Evolutionary conservation across 805 yeast species (phyloP).

Genomic region (Teunomyces cretensis): DNA sequence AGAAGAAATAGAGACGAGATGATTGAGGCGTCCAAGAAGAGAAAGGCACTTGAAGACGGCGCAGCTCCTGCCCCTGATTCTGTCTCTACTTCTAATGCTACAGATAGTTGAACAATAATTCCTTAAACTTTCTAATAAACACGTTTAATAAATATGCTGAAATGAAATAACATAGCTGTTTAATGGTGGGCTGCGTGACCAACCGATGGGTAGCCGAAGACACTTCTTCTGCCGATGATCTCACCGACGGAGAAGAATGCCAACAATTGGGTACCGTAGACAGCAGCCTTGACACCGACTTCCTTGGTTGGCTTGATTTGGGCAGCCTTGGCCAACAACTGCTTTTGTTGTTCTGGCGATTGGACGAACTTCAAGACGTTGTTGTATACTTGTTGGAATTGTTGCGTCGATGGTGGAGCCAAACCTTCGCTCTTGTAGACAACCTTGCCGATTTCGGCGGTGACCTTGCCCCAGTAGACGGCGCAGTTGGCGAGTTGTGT

Average conservation of each 20-base stretch:
- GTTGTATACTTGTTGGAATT: slow-evolving; percentile 74
- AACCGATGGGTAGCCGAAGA: slow-evolving; percentile 80
- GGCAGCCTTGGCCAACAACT: slow-evolving; percentile 47
- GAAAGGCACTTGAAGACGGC: slow-evolving; percentile 35
- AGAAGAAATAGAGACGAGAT: slow-evolving; percentile 63
- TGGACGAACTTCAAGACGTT: slow-evolving; percentile 35
- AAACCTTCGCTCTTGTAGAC: slow-evolving; percentile 90
- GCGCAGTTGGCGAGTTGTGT: slow-evolving; percentile 50
- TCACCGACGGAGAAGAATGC: slow-evolving; percentile 96
- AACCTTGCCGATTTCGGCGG: slow-evolving; percentile 64
- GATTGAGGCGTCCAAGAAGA: slow-evolving; percentile 72
- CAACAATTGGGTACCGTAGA: slow-evolving; percentile 76
- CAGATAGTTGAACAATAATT: too few species aligned
- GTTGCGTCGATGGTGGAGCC: slow-evolving; percentile 81
- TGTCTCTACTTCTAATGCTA: too few species aligned
- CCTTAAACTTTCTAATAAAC: neutral
- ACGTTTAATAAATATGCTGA: slow-evolving; percentile 2
- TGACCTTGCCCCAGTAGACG: slow-evolving; percentile 78
- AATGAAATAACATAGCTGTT: neutral
- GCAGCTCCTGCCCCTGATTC: too few species aligned
- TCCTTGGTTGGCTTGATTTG: slow-evolving; percentile 51
- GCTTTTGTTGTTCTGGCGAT: slow-evolving; percentile 56
- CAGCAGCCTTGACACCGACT: slow-evolving; percentile 62
- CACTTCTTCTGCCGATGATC: slow-evolving; percentile 90
- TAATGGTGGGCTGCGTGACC: slow-evolving; percentile 41